Conservation (phyloP, 1,139 yeast species). For the Protomyces inundatus region DNA sequence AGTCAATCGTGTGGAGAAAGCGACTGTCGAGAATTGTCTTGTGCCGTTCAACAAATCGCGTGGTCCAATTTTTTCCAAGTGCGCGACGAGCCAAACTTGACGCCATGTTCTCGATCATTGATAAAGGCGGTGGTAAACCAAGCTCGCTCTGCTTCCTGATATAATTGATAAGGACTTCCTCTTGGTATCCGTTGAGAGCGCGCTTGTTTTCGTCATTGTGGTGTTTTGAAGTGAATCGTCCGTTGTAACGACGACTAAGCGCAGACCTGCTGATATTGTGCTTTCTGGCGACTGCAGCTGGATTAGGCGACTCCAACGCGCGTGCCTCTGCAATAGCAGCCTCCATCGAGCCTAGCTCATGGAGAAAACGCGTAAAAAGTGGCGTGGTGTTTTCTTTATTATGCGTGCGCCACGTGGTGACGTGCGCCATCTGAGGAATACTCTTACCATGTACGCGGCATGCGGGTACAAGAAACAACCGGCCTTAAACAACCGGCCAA, state of each 20-base stretch:
- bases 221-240: neutral
- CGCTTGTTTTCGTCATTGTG: neutral
- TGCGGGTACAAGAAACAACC: too few species aligned
- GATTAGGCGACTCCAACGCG: neutral
- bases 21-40: neutral
- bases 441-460: too few species aligned
- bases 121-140: neutral
- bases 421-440: too few species aligned
- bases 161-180: neutral
- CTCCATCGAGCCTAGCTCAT: too few species aligned
- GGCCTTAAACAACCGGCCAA: too few species aligned
- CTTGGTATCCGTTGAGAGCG: neutral
- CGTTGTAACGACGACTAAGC: neutral
- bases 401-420: too few species aligned
- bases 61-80: neutral
- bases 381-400: too few species aligned
- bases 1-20: neutral
- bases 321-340: neutral
- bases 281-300: neutral
- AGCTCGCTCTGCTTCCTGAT: neutral
- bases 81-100: neutral
- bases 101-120: neutral
- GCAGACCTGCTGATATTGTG: neutral
- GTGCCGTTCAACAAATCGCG: neutral
- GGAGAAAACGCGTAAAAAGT: too few species aligned